A percentile compares a stretch with the other conserved stretches of the same genome.
Evolutionary conservation across 441 rosid species (phyloP).

Genomic region (Erysimum pusillum): DNA sequence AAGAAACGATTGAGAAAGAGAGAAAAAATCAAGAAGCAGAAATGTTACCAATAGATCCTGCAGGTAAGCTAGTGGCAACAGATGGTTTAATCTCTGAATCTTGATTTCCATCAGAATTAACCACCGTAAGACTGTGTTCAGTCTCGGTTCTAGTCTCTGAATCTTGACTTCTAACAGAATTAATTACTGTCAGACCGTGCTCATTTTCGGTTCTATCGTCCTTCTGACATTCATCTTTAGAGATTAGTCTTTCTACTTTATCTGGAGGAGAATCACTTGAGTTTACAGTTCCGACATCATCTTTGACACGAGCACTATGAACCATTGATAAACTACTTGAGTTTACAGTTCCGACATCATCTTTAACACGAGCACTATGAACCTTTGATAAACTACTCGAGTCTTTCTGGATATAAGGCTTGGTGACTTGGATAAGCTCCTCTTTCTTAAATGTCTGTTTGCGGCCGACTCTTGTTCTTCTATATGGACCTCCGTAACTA

Average conservation of each 20-base stretch:
- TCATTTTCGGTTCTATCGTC: slow-evolving; percentile 39
- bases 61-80: slow-evolving; percentile 39
- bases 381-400: slow-evolving; percentile 31
- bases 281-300: slow-evolving; percentile 38
- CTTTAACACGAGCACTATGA: slow-evolving; percentile 40
- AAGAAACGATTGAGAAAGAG: slow-evolving; percentile 20
- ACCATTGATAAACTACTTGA: slow-evolving; percentile 36
- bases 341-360: slow-evolving; percentile 42
- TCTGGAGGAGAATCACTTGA: slow-evolving; percentile 41
- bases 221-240: slow-evolving; percentile 43
- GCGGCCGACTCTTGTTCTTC: slow-evolving; percentile 45
- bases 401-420: slow-evolving; percentile 40
- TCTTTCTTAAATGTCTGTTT: slow-evolving; percentile 41
- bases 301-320: slow-evolving; percentile 38
- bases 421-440: slow-evolving; percentile 36
- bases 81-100: slow-evolving; percentile 38
- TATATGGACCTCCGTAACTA: slow-evolving; percentile 46
- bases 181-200: not conserved
- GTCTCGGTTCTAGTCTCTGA: slow-evolving; percentile 19
- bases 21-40: not conserved
- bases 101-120: slow-evolving; percentile 23
- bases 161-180: slow-evolving; percentile 21
- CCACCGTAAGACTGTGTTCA: not conserved
- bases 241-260: slow-evolving; percentile 43
- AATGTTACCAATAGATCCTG: slow-evolving; percentile 60